Evolutionary conservation across 1,284 basidiomycete species (phyloP), one percentile per base, ranked within the genome.

Genomic region (Fomes fomentarius): DNA sequence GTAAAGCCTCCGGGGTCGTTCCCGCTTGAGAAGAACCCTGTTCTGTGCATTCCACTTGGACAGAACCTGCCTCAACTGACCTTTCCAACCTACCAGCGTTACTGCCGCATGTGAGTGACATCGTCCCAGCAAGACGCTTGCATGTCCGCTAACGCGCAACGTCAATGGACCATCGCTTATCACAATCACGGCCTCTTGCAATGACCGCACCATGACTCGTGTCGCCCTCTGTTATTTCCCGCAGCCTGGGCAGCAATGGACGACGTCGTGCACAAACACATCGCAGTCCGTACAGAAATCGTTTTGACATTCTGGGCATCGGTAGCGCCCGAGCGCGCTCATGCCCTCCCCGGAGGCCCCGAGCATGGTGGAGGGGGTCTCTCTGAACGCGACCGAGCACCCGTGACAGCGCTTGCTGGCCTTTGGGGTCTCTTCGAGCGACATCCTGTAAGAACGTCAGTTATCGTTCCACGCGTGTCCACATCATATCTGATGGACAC

Each of bases 301-400:
- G 48, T 77, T 68, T n/a, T 69, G 62, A 67, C 81, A 83, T 39
- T 76, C 73, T 9, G 74, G 74, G 69, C 90, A 94, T 39, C 83
- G 78, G 70, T 95, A 95, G 24, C 92, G 78, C n/a, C 91, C 89
- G 1, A 89, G 74, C 1, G 86, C 82, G 60, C 89, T 93, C 64
- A 94, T 76, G 2, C 88, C 89, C 52, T 91, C 89, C 37, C 77
- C 72, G 7, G 72, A 62, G 26, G 69, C 71, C 34, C 59, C 58
- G 4, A 52, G 46, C 50, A 56, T 52, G 1, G 56, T 44, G n/a
- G 55, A 52, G 9, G 57, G 52, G 39, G 75, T 47, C 42, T 70
- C 67, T 31, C 75, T 74, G 70, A 96, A 93, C 3, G 76, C 72
- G 15, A 81, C 73, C 14, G 89, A 81, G 65, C 94, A 96, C 0